These are phyloP conservation scores for Boletus reticulatus DNA, from an alignment of 768 basidiomycete species.

Conservation along the genomic window DNA sequence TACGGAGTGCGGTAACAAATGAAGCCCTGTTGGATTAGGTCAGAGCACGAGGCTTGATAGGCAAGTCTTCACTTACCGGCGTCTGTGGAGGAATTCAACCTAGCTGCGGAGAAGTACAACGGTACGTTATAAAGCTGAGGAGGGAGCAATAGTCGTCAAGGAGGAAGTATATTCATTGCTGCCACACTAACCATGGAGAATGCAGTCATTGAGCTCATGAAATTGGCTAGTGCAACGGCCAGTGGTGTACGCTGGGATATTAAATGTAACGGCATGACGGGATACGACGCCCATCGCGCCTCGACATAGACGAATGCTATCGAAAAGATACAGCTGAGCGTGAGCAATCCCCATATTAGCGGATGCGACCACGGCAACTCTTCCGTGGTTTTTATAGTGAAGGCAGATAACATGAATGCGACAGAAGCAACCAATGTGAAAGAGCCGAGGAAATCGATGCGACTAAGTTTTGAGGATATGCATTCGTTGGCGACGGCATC, in stretches of 20 bases:
- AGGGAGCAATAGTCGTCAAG: conserved; percentile 3
- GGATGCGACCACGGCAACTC: conserved; percentile 76
- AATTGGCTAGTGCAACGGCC: conserved; percentile 76
- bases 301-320: conserved; percentile 75
- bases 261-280: conserved; percentile 86
- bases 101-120: conserved; percentile 85
- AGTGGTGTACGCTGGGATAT: conserved; percentile 77
- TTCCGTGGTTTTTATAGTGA: conserved; percentile 76
- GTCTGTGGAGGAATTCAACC: conserved; percentile 60
- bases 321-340: conserved; percentile 52
- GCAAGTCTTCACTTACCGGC: conserved; percentile 54
- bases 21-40: conserved; percentile 54
- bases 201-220: conserved; percentile 72
- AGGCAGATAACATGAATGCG: conserved; percentile 70
- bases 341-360: conserved; percentile 63
- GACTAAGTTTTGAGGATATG: conserved; percentile 60
- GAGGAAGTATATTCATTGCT: background rate
- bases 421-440: conserved; percentile 72
- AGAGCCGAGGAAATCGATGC: conserved; percentile 85
- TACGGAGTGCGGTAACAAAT: conserved; percentile 89
- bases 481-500: conserved; percentile 58
- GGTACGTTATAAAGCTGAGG: conserved; percentile 81
- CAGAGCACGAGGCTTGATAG: background rate
- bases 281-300: conserved; percentile 71
- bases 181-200: conserved; percentile 65